Conservation (phyloP, 2,329 filamentous ascomycete genomes). For the Rugonectria rugulosa region DNA sequence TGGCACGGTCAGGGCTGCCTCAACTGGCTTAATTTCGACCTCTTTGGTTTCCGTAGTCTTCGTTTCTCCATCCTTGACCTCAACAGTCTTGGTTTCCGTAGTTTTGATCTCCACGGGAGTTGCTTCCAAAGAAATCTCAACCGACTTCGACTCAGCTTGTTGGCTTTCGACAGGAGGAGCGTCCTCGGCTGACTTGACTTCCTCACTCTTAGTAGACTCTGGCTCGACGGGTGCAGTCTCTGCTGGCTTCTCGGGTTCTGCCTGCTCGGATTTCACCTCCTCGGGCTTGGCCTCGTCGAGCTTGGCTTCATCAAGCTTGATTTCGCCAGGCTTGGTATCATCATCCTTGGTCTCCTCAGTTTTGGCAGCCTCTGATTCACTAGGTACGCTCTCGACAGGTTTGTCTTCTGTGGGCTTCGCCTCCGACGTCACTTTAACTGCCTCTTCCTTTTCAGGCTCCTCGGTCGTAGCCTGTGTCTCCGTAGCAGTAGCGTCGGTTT, state of each 20-base stretch:
- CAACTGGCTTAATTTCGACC: constrained; percentile 1
- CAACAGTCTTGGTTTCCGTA: constrained; percentile 1
- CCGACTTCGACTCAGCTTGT: constrained; percentile 1
- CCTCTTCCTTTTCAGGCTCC: constrained; percentile 7
- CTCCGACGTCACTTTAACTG: constrained; percentile 1
- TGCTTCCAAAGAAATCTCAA: neutral
- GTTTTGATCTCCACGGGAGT: constrained; percentile 1
- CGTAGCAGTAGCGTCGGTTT: no score
- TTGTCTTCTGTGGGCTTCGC: neutral
- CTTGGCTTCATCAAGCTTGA: no score
- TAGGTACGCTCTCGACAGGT: neutral
- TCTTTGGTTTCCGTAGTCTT: neutral
- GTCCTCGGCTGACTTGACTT: neutral
- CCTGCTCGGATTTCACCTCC: neutral
- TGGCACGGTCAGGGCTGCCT: neutral
- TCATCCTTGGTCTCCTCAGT: neutral
- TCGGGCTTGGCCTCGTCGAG: neutral
- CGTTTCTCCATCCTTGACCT: neutral
- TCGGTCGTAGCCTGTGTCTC: neutral
- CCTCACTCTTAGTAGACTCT: neutral
- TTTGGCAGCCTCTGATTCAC: neutral
- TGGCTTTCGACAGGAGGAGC: neutral
- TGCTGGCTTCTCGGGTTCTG: neutral
- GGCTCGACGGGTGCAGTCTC: neutral
- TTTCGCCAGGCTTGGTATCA: no score